Base-by-base conservation (phyloP, 2,329 filamentous ascomycete species). In the Cladorrhinum sp. region DNA sequence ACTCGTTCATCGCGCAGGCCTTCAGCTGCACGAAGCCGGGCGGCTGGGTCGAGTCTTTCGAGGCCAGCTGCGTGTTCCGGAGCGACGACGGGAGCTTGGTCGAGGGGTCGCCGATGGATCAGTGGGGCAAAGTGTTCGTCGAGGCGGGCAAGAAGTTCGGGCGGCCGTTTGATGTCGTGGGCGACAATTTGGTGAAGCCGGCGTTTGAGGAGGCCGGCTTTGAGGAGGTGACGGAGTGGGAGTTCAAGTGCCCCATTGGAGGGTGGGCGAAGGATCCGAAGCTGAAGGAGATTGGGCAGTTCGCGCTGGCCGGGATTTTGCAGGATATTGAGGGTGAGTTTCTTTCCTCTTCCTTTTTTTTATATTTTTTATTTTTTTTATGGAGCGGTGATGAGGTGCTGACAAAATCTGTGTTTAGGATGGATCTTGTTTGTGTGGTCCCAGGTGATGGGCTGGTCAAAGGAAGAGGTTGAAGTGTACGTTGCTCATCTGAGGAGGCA, bases 11-110 rank as follows among this genome's bases (percentile, higher is more conserved):
- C 48, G 6, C n/a, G n/a, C 23, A 57, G 55, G 24, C 22, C 18
- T 41, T 50, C 16, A 27, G 41, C 27, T 32, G 24, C 13, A 29
- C 50, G 41, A 57, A 57, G 27, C 55, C 55, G 10, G 55, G 55
- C 55, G 55, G 55, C n/a, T 57, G 55, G 55, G 24, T 57, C 55
- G 55, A 57, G 55, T 64, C 58, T 49, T 20, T 62, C 56, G 68
- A 70, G 51, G 41, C 60, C 0, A 62, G 60, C 9, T 50, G 62
- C 9, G 36, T 54, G 36, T 59, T 69, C 52, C 36, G 62, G 29
- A 65, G 62, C 61, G 71, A 73, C 55, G 70, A 73, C 58, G 66
- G 62, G 2, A 58, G 67, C 4, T 59, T 69, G 1, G 13, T 20
- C 16, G 59, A 62, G 2, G 62, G 50, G 27, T 62, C 55, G 3